Base-by-base conservation (phyloP, 2,329 filamentous ascomycete genomes). In the Stagonosporopsis vannaccii region DNA sequence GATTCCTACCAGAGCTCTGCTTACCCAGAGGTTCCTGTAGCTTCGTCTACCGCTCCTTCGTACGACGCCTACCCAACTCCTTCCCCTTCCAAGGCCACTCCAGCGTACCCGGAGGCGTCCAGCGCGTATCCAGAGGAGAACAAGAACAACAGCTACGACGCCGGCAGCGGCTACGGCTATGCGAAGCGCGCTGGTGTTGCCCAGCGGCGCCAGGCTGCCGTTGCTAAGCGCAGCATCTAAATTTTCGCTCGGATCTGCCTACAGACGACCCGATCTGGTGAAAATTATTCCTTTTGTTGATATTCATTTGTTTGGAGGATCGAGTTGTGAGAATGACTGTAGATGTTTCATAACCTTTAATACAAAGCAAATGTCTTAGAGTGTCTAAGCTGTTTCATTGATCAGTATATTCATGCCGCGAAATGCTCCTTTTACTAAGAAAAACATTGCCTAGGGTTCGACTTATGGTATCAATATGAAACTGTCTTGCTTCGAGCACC, bases 281-380 rank as follows among this genome's bases (percentile, higher is more conserved):
- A 17, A 6, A 15, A 26, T 12, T 9, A 48, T 48, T 54, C 33
- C 15, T 54, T 48, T 4, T 48, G 51, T 54, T 48, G 28, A 53
- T 30, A 22, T 54, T 44, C 44, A 43, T 54, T 23, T 54, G 51
- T 43, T 43, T 78, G 17, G 30, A 32, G 37, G 43, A 54, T 44
- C 30, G 33, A 25, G 40, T n/a, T 19, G 32, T 47, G 79, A 35
- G 26, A 41, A 47, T 30, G 43, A 47, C 51, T 46, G 50, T 36
- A 42, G 36, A 53, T 53, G 30, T 37, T 43, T 53, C 17, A 17
- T 46, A 36, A 30, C 22, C 35, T 52, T 41, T 35, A 51, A 33
- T 22, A 6, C 7, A 11, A 20, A 46, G 50, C 35, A 41, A 41
- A 46, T 36, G 17, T 35, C 46, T 35, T 37, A 12, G 15, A n/a